These are phyloP conservation scores for Coemansia sp. DNA, from an alignment of 192 early-diverging fungal species.

Conservation along the genomic window DNA sequence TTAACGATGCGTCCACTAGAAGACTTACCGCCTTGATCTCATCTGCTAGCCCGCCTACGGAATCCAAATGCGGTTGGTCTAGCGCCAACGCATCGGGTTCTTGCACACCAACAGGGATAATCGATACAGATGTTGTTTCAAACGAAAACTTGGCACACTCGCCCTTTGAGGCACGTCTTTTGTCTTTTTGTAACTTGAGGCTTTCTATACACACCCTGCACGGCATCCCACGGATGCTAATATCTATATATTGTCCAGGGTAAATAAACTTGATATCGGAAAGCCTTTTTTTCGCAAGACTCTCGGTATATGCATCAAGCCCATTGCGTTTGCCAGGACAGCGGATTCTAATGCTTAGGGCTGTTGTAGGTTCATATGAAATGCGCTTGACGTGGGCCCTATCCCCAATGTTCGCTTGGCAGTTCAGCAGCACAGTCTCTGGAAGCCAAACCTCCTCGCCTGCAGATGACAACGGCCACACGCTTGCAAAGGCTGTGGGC, in stretches of 20 bases:
- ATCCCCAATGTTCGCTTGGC: slow-evolving; percentile 40
- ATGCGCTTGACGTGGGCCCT: slow-evolving; percentile 22
- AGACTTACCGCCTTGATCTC: slow-evolving; percentile 77
- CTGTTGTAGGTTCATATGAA: slow-evolving; percentile 1
- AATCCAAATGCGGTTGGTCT: not conserved
- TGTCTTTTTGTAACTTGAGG: slow-evolving; percentile 2
- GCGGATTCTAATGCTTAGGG: slow-evolving; percentile 8
- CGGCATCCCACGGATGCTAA: slow-evolving; percentile 20
- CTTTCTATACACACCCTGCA: slow-evolving; percentile 21
- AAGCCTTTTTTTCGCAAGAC: slow-evolving; percentile 27
- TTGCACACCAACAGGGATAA: not conserved
- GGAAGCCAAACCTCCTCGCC: slow-evolving; percentile 26
- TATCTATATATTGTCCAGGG: slow-evolving; percentile 29
- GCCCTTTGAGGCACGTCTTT: not conserved
- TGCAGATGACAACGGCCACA: slow-evolving; percentile 34
- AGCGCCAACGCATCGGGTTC: not conserved
- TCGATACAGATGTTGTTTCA: slow-evolving; percentile 1
- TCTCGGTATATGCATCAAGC: slow-evolving; percentile 15
- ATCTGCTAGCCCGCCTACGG: slow-evolving; percentile 79
- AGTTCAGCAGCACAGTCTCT: slow-evolving; percentile 23
- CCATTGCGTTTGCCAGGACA: not conserved
- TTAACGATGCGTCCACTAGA: slow-evolving; percentile 80
- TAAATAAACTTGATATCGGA: slow-evolving; percentile 30
- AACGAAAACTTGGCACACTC: slow-evolving; percentile 13
- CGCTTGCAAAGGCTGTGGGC: slow-evolving; percentile 23